phyloP scores from a whole-genome alignment of 345 rosid species.

The Adansonia digitata region DNA sequence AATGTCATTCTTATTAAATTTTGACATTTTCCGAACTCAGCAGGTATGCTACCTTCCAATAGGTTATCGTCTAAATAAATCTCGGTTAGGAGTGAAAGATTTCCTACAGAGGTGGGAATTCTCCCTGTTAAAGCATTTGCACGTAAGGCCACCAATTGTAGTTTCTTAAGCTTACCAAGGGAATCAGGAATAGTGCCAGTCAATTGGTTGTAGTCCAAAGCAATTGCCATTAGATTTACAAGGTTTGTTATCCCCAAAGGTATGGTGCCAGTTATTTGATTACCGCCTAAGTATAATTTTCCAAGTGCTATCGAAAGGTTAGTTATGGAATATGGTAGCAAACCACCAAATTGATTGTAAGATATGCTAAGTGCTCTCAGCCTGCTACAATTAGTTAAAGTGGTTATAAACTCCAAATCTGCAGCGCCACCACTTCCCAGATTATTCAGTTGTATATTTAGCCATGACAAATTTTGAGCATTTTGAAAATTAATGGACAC shows the following conservation, averaged over 20 bases:
- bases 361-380: neutral
- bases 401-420: neutral
- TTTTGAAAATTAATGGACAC: neutral
- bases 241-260: neutral
- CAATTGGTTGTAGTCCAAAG: neutral
- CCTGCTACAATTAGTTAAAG: neutral
- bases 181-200: neutral
- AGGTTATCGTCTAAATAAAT: neutral
- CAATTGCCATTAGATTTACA: neutral
- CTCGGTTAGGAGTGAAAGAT: neutral
- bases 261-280: neutral
- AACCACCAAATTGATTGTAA: neutral
- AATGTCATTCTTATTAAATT: too few relatives aligned
- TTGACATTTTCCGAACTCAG: neutral
- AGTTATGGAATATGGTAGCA: neutral
- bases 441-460: neutral
- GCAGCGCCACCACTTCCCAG: neutral
- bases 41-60: neutral
- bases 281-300: neutral
- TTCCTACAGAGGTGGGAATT: neutral
- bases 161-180: neutral
- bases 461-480: neutral
- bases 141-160: neutral
- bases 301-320: neutral
- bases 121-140: conserved; percentile 1